Evolutionary conservation across 768 basidiomycete species (phyloP).

Genomic region (Candolleomyces aberdarensis): DNA sequence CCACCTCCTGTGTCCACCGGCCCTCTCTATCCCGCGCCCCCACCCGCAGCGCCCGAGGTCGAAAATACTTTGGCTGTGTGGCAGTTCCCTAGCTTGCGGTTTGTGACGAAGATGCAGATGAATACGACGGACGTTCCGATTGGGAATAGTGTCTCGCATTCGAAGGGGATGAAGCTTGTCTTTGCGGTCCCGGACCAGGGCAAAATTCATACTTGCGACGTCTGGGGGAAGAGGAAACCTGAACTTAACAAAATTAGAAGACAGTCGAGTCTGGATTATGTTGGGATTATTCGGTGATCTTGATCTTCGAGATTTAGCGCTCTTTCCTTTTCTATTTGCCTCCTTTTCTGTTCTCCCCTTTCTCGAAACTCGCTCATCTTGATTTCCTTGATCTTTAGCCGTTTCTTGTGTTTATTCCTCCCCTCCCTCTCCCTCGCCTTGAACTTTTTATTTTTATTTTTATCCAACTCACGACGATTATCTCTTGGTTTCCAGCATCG

Average conservation of each 20-base stretch:
- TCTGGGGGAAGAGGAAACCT: slow-evolving; percentile 26
- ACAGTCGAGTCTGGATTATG: slow-evolving; percentile 27
- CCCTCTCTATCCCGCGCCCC: neutral
- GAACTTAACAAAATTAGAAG: slow-evolving; percentile 23
- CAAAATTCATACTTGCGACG: slow-evolving; percentile 26
- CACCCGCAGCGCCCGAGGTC: neutral
- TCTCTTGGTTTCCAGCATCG: too few species aligned
- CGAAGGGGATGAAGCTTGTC: slow-evolving; percentile 23
- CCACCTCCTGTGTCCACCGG: neutral
- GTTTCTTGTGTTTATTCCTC: neutral
- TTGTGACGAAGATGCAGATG: slow-evolving; percentile 39
- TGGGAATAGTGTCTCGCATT: slow-evolving; percentile 48
- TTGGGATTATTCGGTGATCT: slow-evolving; percentile 25
- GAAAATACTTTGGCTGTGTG: slow-evolving; percentile 45
- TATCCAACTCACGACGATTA: too few species aligned
- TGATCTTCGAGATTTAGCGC: too few species aligned
- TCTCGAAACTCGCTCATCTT: neutral
- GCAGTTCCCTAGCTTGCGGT: slow-evolving; percentile 58
- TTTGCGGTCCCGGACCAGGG: slow-evolving; percentile 22
- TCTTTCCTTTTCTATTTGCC: too few species aligned
- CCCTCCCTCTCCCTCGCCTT: too few species aligned
- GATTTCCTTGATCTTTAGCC: neutral
- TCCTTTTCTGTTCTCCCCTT: neutral
- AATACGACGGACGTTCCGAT: slow-evolving; percentile 48
- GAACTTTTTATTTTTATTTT: too few species aligned